phyloP scores from a whole-genome alignment of 116 monocot species.

The Phalaenopsis hybrid region DNA sequence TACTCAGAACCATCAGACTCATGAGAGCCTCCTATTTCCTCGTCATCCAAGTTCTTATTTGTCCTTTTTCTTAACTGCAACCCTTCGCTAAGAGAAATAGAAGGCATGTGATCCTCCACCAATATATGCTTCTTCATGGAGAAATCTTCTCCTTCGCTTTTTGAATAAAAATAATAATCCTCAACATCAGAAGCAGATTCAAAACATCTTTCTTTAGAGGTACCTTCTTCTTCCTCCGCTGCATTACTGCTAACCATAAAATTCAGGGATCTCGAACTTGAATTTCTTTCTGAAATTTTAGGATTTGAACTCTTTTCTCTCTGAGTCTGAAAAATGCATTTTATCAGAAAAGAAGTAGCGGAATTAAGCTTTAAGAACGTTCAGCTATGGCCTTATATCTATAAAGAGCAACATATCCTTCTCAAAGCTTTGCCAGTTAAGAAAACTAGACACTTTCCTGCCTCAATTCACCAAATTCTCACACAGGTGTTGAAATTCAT shows the following conservation, averaged over 20 bases:
- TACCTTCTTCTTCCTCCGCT: not conserved
- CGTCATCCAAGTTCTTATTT: not conserved
- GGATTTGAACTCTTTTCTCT: not conserved
- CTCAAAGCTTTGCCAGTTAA: no score
- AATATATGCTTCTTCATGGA: not conserved
- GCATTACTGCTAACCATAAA: not conserved
- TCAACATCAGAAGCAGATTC: not conserved
- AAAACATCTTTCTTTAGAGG: not conserved
- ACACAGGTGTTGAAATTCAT: no score
- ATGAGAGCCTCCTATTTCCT: not conserved
- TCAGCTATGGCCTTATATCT: no score
- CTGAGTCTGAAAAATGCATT: not conserved
- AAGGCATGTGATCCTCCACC: constrained; percentile 6
- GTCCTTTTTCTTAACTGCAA: not conserved
- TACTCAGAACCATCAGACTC: not conserved
- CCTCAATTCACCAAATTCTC: no score
- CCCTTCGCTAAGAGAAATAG: not conserved
- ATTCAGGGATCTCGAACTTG: not conserved
- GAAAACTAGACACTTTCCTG: no score
- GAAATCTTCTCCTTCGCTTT: not conserved
- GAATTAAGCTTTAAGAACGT: not conserved
- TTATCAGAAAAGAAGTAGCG: not conserved
- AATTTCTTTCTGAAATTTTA: not conserved
- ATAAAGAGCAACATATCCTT: no score
- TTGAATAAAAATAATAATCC: not conserved